phyloP scores from a whole-genome alignment of 306 rosid genomes.

The Acacia crassicarpa region DNA sequence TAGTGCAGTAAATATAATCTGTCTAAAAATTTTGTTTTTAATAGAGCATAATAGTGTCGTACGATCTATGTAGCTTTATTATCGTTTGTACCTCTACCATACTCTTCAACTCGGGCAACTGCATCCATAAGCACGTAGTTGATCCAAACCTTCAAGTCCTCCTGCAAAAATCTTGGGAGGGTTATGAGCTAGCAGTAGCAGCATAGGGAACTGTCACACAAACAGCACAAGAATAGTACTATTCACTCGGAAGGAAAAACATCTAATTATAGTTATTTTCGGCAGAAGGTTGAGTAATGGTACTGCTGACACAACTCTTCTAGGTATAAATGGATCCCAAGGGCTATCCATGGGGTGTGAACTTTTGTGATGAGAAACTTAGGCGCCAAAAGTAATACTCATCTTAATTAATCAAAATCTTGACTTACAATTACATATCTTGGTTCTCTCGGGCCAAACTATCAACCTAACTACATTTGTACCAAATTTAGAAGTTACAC shows the following conservation, averaged over 20 bases:
- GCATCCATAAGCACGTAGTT: conserved; percentile 53
- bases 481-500: neutral
- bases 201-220: neutral
- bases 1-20: too few species aligned
- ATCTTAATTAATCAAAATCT: neutral
- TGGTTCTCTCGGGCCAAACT: neutral
- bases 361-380: neutral
- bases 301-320: neutral
- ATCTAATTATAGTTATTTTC: neutral
- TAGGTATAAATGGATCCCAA: neutral
- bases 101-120: conserved; percentile 51
- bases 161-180: conserved; percentile 29
- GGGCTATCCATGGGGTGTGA: neutral
- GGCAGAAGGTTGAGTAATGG: neutral
- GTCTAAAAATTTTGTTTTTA: too few species aligned
- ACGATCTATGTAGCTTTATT: too few species aligned
- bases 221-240: neutral
- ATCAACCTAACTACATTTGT: neutral
- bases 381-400: neutral
- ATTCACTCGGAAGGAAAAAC: neutral
- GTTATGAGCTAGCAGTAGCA: neutral
- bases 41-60: accelerated
- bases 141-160: conserved; percentile 65
- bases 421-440: neutral
- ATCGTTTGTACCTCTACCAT: neutral